Percentiles rank a stretch among this genome's conserved stretches.
Evolutionary conservation across 2,329 filamentous ascomycete species (phyloP).

Genomic region (Colletotrichum sp.): DNA sequence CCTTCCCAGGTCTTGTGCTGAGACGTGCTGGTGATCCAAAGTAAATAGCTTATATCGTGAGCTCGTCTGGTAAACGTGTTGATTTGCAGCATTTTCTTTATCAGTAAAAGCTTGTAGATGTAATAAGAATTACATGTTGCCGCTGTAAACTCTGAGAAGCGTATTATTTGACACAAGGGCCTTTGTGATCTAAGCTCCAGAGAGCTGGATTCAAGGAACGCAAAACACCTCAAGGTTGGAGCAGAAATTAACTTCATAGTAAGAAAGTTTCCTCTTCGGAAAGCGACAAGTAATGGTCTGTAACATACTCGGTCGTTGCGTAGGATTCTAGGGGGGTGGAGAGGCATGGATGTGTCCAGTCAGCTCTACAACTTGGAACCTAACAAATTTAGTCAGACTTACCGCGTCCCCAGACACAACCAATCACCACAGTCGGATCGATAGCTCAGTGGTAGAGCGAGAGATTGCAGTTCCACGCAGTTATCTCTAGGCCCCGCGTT

Average conservation of each 20-base stretch:
- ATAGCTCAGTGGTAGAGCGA: slow-evolving; percentile 20
- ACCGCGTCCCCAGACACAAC: rapidly evolving
- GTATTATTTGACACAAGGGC: background rate
- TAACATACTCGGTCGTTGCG: background rate
- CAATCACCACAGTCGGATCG: slow-evolving; percentile 4
- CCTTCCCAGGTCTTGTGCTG: background rate
- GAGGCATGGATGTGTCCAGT: background rate
- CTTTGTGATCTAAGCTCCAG: rapidly evolving
- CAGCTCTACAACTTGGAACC: background rate
- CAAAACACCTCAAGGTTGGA: background rate
- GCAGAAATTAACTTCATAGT: background rate
- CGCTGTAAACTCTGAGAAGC: background rate
- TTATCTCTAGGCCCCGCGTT: slow-evolving; percentile 19
- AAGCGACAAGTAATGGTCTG: background rate
- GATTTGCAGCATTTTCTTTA: too few relatives aligned
- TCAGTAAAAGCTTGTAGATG: background rate
- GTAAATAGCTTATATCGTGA: background rate
- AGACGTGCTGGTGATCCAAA: background rate
- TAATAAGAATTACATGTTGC: background rate
- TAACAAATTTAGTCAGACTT: background rate
- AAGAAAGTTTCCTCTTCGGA: background rate
- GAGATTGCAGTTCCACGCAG: slow-evolving; percentile 11
- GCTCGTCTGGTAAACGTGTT: background rate
- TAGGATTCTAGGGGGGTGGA: background rate
- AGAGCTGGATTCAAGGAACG: background rate